Conservation (phyloP, 495 filamentous ascomycete species). For the Daldinia childiae region DNA sequence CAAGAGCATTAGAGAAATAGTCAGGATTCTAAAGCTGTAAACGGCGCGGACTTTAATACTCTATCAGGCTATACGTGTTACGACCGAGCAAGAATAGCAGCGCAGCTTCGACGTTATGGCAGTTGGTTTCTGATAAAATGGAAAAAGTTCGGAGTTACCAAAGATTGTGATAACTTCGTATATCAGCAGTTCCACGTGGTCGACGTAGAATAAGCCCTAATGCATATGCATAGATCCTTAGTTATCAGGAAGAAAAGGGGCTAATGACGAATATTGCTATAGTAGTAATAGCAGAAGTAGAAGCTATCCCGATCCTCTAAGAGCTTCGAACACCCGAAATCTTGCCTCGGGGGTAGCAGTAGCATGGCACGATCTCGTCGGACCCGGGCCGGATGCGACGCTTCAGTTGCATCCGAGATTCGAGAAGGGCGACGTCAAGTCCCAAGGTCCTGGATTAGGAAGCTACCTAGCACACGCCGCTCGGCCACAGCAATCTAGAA, state of each 20-base stretch:
- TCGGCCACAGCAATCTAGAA: conserved; percentile 2
- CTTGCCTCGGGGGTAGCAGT: background rate
- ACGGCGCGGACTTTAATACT: background rate
- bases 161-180: too few species aligned
- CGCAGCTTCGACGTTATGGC: background rate
- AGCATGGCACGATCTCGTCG: background rate
- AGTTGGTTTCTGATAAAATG: too few species aligned
- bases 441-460: background rate
- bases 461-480: background rate
- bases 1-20: background rate
- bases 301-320: background rate
- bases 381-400: background rate
- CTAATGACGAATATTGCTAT: background rate
- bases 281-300: background rate
- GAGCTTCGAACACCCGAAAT: background rate
- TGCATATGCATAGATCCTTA: background rate
- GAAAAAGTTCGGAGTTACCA: too few species aligned
- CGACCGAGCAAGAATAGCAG: background rate
- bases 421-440: background rate
- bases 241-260: background rate
- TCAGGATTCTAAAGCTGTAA: background rate
- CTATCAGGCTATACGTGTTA: background rate
- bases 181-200: conserved; percentile 1
- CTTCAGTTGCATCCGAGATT: too few species aligned
- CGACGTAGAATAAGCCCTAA: background rate